Base-by-base conservation (phyloP, 805 yeast genomes). In the Wickerhamomyces chambardii region DNA sequence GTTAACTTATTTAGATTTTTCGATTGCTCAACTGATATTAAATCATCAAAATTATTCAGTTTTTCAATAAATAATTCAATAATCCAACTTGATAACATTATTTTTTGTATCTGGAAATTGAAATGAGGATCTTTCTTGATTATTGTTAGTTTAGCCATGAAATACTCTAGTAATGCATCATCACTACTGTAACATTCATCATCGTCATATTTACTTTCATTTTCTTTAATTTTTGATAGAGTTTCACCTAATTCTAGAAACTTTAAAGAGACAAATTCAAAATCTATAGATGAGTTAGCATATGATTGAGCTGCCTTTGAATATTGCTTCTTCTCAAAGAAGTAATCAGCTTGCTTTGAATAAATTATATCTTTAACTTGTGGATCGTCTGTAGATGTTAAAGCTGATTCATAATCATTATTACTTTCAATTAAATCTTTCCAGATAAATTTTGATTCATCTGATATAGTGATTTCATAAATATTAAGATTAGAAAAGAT, bases 381-480 rank as follows among this genome's bases (percentile, higher is more conserved):
- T n/a, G 53, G 26, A 37, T 70, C 68, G 22, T 58, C 46, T 4
- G 68, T 42, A 7, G 51, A 44, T 2, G 52, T 43, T 32, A 84
- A 59, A 0, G 96, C 95, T 31, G 73, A 75, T 15, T 79, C 84
- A 54, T 67, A 90, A 37, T 71, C 57, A 7, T 63, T 55, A 34
- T 62, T 63, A 8, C 14, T 8, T 4, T 65, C 66, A n/a, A 78
- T 51, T 47, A 78, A 55, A 1, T 73, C 61, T 35, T 70, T 71
- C 95, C 97, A 85, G 3, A 89, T 77, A 18, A 82, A 82, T 5
- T 69, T 61, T 5, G 77, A 64, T 53, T 90, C 97, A 48, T 81
- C 70, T 26, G 68, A 68, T 11, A 84, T 62, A 9, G 80, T 66
- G 6, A 92, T 57, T 52, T 92, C 98, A 50, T 70, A 83, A 9